Percentiles rank a stretch among this genome's conserved stretches.
phyloP scores from a whole-genome alignment of 1,284 basidiomycete genomes.

The Golubevia pallescens region DNA sequence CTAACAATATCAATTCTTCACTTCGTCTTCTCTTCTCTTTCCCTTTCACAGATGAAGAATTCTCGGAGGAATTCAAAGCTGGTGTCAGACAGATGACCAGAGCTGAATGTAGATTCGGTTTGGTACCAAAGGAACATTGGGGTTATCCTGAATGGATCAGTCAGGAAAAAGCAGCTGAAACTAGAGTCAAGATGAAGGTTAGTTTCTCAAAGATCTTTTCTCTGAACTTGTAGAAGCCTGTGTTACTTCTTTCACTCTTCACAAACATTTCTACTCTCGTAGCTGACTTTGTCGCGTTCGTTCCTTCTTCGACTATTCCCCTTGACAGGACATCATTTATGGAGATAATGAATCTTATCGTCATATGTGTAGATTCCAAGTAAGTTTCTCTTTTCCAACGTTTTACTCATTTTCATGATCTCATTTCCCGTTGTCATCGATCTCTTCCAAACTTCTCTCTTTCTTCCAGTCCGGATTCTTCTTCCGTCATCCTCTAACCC shows the following conservation, averaged over 20 bases:
- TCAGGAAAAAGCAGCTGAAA: slow-evolving; percentile 32
- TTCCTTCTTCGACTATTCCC: background rate
- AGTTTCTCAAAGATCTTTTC: background rate
- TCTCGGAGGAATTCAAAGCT: slow-evolving; percentile 48
- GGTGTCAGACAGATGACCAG: slow-evolving; percentile 49
- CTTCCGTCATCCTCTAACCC: slow-evolving; percentile 14
- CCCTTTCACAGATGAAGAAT: slow-evolving; percentile 45
- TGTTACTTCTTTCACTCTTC: background rate
- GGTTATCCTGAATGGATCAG: slow-evolving; percentile 49
- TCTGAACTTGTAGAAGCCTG: background rate
- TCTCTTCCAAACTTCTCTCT: background rate
- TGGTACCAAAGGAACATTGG: slow-evolving; percentile 48
- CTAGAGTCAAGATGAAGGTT: slow-evolving; percentile 24
- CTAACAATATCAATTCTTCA: too few relatives aligned
- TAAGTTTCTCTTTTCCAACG: background rate
- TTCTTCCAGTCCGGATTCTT: slow-evolving; percentile 17
- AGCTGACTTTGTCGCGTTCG: background rate
- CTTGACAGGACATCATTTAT: slow-evolving; percentile 36
- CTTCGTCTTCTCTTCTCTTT: too few relatives aligned
- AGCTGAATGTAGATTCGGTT: slow-evolving; percentile 49
- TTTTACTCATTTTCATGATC: background rate
- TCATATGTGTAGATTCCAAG: slow-evolving; percentile 35
- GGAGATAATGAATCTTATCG: slow-evolving; percentile 56
- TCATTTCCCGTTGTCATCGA: background rate
- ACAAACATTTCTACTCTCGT: too few relatives aligned